Percentiles rank a stretch among this genome's conserved stretches.
Evolutionary conservation across 2,329 filamentous ascomycete species (phyloP).

Genomic region (Tolypocladium endophyticum): DNA sequence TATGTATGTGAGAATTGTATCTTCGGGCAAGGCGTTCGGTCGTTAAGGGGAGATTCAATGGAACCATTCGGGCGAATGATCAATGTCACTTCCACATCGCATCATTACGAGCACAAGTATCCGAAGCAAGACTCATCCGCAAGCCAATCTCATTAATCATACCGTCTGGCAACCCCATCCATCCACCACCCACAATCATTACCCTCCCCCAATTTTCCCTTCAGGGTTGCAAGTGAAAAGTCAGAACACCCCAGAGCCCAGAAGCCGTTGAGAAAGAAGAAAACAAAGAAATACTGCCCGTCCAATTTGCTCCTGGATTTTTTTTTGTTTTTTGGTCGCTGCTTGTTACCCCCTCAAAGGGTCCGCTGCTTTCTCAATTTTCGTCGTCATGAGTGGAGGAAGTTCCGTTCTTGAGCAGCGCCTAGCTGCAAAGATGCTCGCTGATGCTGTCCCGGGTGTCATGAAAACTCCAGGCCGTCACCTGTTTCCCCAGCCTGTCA

Average conservation of each 20-base stretch:
- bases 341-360: background rate
- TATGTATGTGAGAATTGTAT: conserved; percentile 7
- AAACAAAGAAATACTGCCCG: background rate
- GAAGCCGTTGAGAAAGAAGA: background rate
- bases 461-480: background rate
- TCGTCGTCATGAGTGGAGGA: background rate
- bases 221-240: background rate
- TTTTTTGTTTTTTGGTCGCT: background rate
- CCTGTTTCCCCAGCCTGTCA: background rate
- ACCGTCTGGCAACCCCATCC: background rate
- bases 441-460: background rate
- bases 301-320: background rate
- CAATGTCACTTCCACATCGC: background rate
- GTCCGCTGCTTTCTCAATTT: background rate
- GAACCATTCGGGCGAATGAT: background rate
- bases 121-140: background rate
- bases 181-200: background rate
- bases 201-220: background rate
- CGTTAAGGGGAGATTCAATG: background rate
- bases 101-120: background rate
- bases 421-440: conserved; percentile 1
- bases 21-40: background rate
- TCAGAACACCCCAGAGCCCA: conserved; percentile 2
- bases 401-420: background rate
- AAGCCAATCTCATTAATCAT: conserved; percentile 4